Base-by-base conservation (phyloP, 2,329 filamentous ascomycete genomes). In the Pseudogymnoascus sp. region DNA sequence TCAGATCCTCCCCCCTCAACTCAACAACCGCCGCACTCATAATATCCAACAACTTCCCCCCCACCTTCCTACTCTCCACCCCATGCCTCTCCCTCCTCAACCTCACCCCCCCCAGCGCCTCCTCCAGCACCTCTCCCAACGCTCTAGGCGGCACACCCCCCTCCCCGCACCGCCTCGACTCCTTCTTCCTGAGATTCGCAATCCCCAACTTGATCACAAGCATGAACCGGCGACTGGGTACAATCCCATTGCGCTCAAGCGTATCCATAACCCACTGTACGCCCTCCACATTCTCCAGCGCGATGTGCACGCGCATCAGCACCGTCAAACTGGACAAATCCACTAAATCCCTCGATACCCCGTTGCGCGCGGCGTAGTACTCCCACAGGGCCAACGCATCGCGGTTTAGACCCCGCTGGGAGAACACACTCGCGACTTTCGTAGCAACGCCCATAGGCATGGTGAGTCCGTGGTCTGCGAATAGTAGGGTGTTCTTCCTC, bases 331-430 rank as follows among this genome's bases (percentile, higher is more conserved):
- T 69, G 4, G 63, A 36, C 13, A 74, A 64, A n/a, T 60, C 62
- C 1, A 19, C 68, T 63, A 3, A 69, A 66, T 6, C 54, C 62
- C n/a, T 64, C 65, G 25, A 48, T 60, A 23, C 54, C 19, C n/a
- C 69, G 19, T 34, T 62, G 31, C 25, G 67, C 64, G 10, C 65
- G 67, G 23, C 51, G 45, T 45, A 69, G 70, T 60, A 72, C 65
- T 23, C 64, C 72, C 71, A 75, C 14, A 74, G 67, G 19, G 69
- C 65, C 25, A 73, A 61, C n/a, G 71, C 71, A n/a, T 66, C 43
- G 5, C 57, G 62, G 51, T 65, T 65, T 4, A 63, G 36, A 2
- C 68, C 66, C 14, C 62, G 63, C 25, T 60, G 65, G 10, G 70
- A 66, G 11, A 75, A 68, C 31, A 68, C 63, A 37, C 67, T 71